Percentiles rank a stretch among this genome's conserved stretches.
Evolutionary conservation across 129 eudicot species (phyloP).

Genomic region (Artemisia annua): DNA sequence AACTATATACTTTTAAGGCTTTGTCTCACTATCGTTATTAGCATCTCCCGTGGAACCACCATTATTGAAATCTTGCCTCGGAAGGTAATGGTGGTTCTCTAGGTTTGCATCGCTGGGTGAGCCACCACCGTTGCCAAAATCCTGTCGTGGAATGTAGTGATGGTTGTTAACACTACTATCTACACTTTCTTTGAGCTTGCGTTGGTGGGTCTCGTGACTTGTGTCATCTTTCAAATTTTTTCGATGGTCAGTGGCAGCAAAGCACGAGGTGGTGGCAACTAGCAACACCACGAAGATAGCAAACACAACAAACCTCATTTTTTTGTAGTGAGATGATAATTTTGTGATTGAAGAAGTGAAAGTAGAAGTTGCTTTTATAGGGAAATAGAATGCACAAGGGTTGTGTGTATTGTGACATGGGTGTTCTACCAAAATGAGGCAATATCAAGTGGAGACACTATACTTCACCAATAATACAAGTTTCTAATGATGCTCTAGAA

Average conservation of each 20-base stretch:
- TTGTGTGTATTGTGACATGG: constrained; percentile 11
- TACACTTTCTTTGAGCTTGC: constrained; percentile 21
- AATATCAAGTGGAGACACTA: constrained; percentile 29
- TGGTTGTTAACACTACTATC: constrained; percentile 30
- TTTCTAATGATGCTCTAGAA: constrained; percentile 22
- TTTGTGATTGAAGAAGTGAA: constrained; percentile 7
- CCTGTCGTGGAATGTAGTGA: constrained; percentile 32
- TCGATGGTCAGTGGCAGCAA: constrained; percentile 22
- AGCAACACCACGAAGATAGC: constrained; percentile 17
- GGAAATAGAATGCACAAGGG: not conserved
- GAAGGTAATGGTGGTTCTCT: constrained; percentile 35
- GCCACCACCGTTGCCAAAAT: constrained; percentile 34
- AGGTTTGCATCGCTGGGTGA: constrained; percentile 7
- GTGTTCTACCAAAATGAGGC: constrained; percentile 11
- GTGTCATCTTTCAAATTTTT: constrained; percentile 17
- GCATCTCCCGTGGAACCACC: constrained; percentile 29
- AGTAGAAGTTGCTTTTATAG: constrained; percentile 25
- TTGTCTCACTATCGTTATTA: constrained; percentile 7
- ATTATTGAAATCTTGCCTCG: constrained; percentile 28
- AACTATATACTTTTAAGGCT: constrained; percentile 24
- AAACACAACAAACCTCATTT: constrained; percentile 28
- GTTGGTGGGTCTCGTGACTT: constrained; percentile 10
- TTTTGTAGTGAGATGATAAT: not conserved
- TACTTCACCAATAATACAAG: constrained; percentile 25
- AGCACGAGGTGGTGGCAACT: constrained; percentile 7